Conservation (phyloP, 164 flowering plant species). For the Kalanchoe fedtschenkoi region DNA sequence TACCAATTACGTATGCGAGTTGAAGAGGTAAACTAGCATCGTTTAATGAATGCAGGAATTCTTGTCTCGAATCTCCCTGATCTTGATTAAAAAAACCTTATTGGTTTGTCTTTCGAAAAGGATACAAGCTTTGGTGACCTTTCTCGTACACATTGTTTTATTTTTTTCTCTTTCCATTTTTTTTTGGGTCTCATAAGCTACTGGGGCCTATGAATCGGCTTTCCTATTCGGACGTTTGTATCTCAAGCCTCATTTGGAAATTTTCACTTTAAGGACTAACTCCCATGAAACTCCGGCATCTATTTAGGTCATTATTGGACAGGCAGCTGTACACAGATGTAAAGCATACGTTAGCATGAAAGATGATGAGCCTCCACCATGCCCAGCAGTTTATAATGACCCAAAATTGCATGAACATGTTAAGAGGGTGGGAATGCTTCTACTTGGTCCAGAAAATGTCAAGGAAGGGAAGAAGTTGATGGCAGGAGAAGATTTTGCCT, state of each 20-base stretch:
- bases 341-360: constrained; percentile 34
- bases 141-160: too few species aligned
- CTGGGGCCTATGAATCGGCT: too few species aligned
- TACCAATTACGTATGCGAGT: constrained; percentile 40
- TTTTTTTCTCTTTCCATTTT: too few species aligned
- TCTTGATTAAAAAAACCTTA: too few species aligned
- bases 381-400: constrained; percentile 64
- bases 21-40: constrained; percentile 55
- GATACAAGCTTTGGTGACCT: too few species aligned
- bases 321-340: constrained; percentile 63
- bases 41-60: too few species aligned
- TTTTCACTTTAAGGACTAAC: background rate
- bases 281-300: background rate
- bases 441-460: constrained; percentile 57
- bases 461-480: constrained; percentile 29
- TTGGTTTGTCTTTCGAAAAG: too few species aligned
- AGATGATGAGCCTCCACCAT: constrained; percentile 32
- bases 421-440: constrained; percentile 29
- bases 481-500: constrained; percentile 93
- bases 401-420: constrained; percentile 38
- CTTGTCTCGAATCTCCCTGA: too few species aligned
- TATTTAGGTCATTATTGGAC: constrained; percentile 57
- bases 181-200: too few species aligned
- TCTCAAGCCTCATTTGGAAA: too few species aligned
- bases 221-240: too few species aligned